Evolutionary conservation across 2,329 filamentous ascomycete genomes (phyloP), one percentile per base, ranked within the genome.

Genomic region (Paramyrothecium sp.): DNA sequence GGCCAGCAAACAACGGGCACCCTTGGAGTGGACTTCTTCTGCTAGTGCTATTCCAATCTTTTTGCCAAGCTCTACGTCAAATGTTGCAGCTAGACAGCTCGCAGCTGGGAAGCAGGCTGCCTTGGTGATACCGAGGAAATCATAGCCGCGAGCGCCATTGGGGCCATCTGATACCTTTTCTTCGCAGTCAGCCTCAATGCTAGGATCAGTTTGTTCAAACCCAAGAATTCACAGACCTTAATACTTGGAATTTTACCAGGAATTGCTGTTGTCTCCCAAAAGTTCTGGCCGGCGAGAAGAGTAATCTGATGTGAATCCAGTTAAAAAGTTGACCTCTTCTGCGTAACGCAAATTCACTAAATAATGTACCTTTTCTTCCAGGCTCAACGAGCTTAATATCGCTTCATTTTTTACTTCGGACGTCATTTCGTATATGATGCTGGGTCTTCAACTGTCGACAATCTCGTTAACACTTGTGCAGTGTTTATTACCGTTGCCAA

Each of bases 1-100:
- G 3, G 87, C 89, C 13, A 92, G 78, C 61, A 89, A 83, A 16
- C 90, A 81, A 65, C 90, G 86, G 11, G 89, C 81, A 54, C 88
- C 88, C 73, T 92, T 92, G 56, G 57, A 64, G 22, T 64, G 61
- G 2, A 67, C 60, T 53, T 73, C 86, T 22, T 83, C 77, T 19
- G 80, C 85, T 62, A 89, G 78, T 20, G 84, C 72, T n/a, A 76
- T 71, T n/a, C 86, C 86, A 20, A 86, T 77, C 55, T 81, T 71
- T 48, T 80, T 70, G 46, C 87, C 75, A 21, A 87, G 70, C 4
- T 83, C 79, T 2, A 74, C 63, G 63, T 89, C 83, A 78, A 84
- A 89, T 16, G 85, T 87, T 17, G 86, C 82, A 8, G 83, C 86
- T 54, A 89, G 56, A 41, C 54, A 65, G 13, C 62, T 66, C 17